Base-by-base conservation (phyloP, 2,329 filamentous ascomycete species). In the Diaporthe ampelina region DNA sequence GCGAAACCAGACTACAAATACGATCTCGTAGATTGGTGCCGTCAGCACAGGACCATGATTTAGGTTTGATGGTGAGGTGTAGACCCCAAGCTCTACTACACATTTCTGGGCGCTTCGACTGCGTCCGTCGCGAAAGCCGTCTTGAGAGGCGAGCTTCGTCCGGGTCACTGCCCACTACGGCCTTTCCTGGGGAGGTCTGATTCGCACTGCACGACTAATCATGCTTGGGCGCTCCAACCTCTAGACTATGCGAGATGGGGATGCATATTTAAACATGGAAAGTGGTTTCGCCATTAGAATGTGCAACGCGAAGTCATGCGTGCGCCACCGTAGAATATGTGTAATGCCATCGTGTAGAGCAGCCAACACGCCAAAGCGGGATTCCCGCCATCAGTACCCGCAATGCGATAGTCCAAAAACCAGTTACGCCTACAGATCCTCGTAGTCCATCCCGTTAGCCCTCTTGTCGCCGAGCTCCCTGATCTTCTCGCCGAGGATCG, bases 401-500 rank as follows among this genome's bases (percentile, higher is more conserved):
- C 29, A 48, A 37, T 52, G 29, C 8, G 11, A 67, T 52, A 67
- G 29, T 52, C 32, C 45, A 24, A 52, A 32, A 61, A 32, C 17
- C 40, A 37, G 11, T 26, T 37, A 32, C 11, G 40, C 29, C n/a
- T 59, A 54, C 45, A 43, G 43, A 24, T 63, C 69, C 19, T 63
- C 69, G 15, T 54, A 72, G 57, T 90, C 90, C 81, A 90, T 84
- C 11, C 90, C 91, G 74, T 88, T 87, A 54, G 92, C 84, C 80
- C 91, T 88, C 80, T 87, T 88, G 86, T 98, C 95, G 0, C 92
- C 95, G 79, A 97, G 79, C 81, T 97, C 94, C 69, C 92, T 89
- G 80, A 99, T 98, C 90, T 98, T 98, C 80, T 96, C 94, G 56
- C 93, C 93, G 78, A 99, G 84, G 35, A 98, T 90, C 54, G 90